Evolutionary conservation across 1,139 yeast species (phyloP).

Genomic region (Dujonia santamariae): DNA sequence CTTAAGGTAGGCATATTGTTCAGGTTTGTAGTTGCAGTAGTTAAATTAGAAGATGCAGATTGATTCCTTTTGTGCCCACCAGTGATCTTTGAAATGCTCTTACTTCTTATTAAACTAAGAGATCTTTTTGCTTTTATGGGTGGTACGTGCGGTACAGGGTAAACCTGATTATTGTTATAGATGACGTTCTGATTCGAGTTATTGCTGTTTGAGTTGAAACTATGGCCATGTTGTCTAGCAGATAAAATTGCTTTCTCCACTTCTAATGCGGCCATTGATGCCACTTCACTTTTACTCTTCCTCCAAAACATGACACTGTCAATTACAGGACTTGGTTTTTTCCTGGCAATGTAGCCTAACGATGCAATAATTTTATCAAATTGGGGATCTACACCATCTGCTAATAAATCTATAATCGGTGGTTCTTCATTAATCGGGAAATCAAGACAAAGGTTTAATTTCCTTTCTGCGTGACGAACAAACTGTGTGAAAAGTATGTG

Average conservation of each 20-base stretch:
- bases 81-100: conserved; percentile 35
- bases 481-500: conserved; percentile 94
- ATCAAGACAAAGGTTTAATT: conserved; percentile 70
- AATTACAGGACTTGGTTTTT: conserved; percentile 92
- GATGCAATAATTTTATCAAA: conserved; percentile 85
- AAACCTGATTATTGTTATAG: conserved; percentile 1
- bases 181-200: background rate
- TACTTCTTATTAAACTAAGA: conserved; percentile 25
- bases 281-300: conserved; percentile 81
- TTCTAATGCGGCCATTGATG: conserved; percentile 68
- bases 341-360: conserved; percentile 84
- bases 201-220: conserved; percentile 4
- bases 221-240: conserved; percentile 14
- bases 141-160: background rate
- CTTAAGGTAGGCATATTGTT: background rate
- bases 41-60: conserved; percentile 27
- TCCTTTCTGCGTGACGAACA: conserved; percentile 88
- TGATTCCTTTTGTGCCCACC: conserved; percentile 35
- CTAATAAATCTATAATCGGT: conserved; percentile 74
- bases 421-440: conserved; percentile 73
- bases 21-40: background rate
- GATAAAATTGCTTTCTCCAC: conserved; percentile 47
- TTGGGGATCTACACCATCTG: conserved; percentile 81
- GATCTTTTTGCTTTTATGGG: conserved; percentile 9
- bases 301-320: conserved; percentile 99